Conservation (phyloP, 192 early-diverging fungal genomes). For the Podila minutissima region DNA sequence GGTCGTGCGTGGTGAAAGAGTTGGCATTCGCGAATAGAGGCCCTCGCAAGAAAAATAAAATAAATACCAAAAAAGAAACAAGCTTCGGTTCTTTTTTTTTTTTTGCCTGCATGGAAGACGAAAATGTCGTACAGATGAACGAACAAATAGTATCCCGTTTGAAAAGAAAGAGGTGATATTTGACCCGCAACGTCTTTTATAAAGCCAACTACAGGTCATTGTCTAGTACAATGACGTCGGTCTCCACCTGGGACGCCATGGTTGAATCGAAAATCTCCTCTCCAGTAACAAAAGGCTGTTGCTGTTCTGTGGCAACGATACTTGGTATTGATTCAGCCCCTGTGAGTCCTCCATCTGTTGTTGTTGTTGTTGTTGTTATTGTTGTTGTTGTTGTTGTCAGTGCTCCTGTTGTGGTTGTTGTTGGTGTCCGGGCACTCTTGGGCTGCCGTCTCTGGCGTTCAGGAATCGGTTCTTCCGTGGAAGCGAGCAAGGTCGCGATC, state of each 20-base stretch:
- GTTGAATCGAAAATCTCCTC: background rate
- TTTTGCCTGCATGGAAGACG: too few species aligned
- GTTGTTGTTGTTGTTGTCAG: constrained; percentile 2
- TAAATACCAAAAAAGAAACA: too few species aligned
- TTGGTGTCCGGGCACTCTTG: background rate
- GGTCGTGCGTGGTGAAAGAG: background rate
- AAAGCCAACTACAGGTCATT: too few species aligned
- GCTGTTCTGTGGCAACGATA: background rate
- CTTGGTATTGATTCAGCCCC: background rate
- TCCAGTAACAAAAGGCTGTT: background rate
- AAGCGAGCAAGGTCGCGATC: constrained; percentile 34
- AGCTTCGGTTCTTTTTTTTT: too few species aligned
- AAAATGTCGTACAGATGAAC: too few species aligned
- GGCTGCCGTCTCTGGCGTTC: constrained; percentile 13
- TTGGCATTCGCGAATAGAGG: background rate
- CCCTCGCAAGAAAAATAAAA: too few species aligned
- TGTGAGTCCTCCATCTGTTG: background rate
- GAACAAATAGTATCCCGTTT: too few species aligned
- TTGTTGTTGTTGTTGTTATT: too few species aligned
- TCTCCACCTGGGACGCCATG: too few species aligned
- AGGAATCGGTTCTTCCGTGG: constrained; percentile 43
- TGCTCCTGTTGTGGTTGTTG: background rate
- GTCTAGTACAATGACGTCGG: too few species aligned
- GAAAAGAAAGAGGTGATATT: too few species aligned
- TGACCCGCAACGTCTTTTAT: too few species aligned